Percentiles rank a stretch among this genome's conserved stretches.
These are phyloP conservation scores for Tetrahymena thermophila DNA, from an alignment of 73 alveolate genomes.

Conservation along the genomic window DNA sequence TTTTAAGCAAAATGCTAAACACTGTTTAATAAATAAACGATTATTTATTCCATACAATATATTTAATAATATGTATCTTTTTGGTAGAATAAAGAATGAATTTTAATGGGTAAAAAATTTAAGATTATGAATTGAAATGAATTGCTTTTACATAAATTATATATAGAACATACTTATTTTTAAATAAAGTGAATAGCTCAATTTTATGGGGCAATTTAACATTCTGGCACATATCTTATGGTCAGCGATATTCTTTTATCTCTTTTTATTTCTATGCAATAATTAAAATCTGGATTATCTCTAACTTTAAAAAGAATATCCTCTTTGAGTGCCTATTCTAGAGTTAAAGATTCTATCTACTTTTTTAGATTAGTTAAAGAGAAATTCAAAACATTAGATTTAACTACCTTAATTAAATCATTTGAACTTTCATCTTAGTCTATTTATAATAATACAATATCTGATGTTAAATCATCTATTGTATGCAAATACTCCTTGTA, in stretches of 20 bases:
- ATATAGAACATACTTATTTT: background rate
- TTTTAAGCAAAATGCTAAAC: too few relatives aligned
- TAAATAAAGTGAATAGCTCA: background rate
- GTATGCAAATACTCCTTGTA: constrained; percentile 6
- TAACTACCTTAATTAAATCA: background rate
- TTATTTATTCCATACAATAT: too few relatives aligned
- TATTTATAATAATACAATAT: background rate
- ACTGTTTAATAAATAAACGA: too few relatives aligned
- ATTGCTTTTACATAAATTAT: background rate
- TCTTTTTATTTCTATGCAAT: background rate
- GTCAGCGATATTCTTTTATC: constrained; percentile 14
- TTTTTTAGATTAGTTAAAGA: background rate
- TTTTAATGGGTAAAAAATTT: background rate
- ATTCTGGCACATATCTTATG: constrained; percentile 10
- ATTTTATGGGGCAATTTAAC: background rate
- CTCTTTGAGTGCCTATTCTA: background rate
- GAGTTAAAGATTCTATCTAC: background rate
- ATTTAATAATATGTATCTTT: too few relatives aligned
- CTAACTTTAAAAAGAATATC: background rate
- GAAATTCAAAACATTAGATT: background rate
- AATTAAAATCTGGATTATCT: background rate
- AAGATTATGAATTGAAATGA: too few relatives aligned
- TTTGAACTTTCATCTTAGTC: background rate
- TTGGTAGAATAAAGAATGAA: background rate
- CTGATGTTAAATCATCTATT: constrained; percentile 1